phyloP scores from a whole-genome alignment of 495 filamentous ascomycete species.

The Clohesyomyces aquaticus region DNA sequence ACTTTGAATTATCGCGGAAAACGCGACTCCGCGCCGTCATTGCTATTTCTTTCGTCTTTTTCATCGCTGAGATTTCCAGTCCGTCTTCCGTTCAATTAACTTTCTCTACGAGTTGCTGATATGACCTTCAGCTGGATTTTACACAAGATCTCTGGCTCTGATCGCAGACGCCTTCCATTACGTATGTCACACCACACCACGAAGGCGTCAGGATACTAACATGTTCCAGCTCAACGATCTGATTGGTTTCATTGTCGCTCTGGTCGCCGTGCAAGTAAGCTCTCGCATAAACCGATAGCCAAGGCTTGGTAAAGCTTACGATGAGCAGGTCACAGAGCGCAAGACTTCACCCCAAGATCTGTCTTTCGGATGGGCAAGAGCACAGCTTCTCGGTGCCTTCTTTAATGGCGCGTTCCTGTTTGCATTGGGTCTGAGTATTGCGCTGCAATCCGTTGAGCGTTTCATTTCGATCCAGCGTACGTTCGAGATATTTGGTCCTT shows the following conservation, averaged over 20 bases:
- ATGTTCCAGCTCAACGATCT: constrained; percentile 39
- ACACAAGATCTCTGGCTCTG: constrained; percentile 42
- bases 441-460: constrained; percentile 39
- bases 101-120: neutral
- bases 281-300: neutral
- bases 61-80: constrained; percentile 57
- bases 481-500: constrained; percentile 1
- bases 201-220: neutral
- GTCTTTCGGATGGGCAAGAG: constrained; percentile 51
- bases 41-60: constrained; percentile 56
- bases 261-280: constrained; percentile 30
- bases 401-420: constrained; percentile 44
- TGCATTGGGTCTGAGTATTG: constrained; percentile 40
- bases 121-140: constrained; percentile 41
- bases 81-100: constrained; percentile 4
- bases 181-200: constrained; percentile 19
- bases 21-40: constrained; percentile 53
- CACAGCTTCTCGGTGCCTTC: constrained; percentile 42
- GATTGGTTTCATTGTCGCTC: constrained; percentile 39
- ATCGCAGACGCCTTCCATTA: constrained; percentile 45
- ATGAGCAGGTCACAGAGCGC: constrained; percentile 23
- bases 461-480: constrained; percentile 49
- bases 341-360: constrained; percentile 47
- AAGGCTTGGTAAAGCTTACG: neutral
- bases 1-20: constrained; percentile 27